Base-by-base conservation (phyloP, 106 monocot species). In the Allium fistulosum region DNA sequence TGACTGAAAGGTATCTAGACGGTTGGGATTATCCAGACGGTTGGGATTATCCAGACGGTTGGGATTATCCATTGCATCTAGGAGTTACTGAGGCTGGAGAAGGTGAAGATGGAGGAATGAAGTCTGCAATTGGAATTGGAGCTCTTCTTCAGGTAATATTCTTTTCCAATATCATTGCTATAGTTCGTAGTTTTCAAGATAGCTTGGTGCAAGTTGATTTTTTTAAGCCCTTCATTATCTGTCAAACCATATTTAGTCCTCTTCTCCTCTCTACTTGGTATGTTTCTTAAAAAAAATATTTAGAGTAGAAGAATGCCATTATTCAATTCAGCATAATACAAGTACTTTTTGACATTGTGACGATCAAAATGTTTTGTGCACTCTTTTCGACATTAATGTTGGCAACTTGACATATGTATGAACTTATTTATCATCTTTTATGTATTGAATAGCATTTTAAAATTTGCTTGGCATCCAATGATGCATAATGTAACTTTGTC, bases 21-120 rank as follows among this genome's bases (percentile, higher is more conserved):
- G n/a, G n/a, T n/a, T n/a, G n/a, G n/a, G n/a, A n/a, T n/a, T n/a
- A n/a, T n/a, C n/a, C n/a, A n/a, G n/a, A n/a, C 67, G 99, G 99
- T 9, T 93, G 99, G 99, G 99, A 99, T 70, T 99, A 99, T 74
- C 0, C 22, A 22, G 22, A 22, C 22, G 22, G 22, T 22, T 22
- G 22, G 22, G 22, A 22, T 22, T 22, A 22, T 22, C 99, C 99
- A 67, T 79, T 99, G 75, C 99, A 99, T 67, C 67, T 99, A 15
- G 99, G 99, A 47, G 99, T 99, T 61, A 99, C 99, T 71, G 99
- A 99, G 81, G 99, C 93, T 66, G 99, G 99, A 17, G 99, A 99
- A 80, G 99, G 99, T 70, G 99, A 99, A 80, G 99, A 99, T 81
- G 99, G 99, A 17, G 78, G 99, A 27, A 99, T 99, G 99, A 99